phyloP scores from a whole-genome alignment of 1,284 basidiomycete species.

The Ceratorhiza oryzae-sativae region DNA sequence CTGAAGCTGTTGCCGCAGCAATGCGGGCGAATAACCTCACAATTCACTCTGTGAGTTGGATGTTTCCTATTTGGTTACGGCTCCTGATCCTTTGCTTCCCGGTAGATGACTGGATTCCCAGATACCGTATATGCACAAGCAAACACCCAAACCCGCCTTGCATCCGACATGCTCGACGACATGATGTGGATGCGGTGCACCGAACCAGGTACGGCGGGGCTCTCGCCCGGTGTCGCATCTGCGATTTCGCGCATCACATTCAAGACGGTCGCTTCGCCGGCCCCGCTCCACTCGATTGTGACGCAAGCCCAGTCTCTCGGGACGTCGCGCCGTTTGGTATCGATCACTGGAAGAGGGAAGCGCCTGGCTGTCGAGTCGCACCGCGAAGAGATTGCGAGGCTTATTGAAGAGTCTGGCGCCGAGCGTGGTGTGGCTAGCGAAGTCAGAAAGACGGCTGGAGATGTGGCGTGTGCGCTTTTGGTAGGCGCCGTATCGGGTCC shows the following conservation, averaged over 20 bases:
- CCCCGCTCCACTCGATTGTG: constrained; percentile 46
- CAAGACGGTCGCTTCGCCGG: constrained; percentile 41
- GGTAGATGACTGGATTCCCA: constrained; percentile 41
- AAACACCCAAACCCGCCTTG: constrained; percentile 44
- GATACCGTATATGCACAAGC: constrained; percentile 46
- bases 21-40: constrained; percentile 37
- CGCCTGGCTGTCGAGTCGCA: constrained; percentile 50
- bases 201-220: constrained; percentile 24
- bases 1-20: constrained; percentile 31
- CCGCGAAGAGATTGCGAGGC: constrained; percentile 50
- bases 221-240: constrained; percentile 23
- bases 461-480: constrained; percentile 53
- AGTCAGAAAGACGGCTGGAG: constrained; percentile 57
- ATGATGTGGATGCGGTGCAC: constrained; percentile 43
- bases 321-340: constrained; percentile 45
- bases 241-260: constrained; percentile 39
- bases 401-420: constrained; percentile 49
- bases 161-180: constrained; percentile 49
- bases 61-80: background rate
- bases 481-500: constrained; percentile 35
- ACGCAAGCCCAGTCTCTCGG: constrained; percentile 27
- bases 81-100: background rate
- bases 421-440: constrained; percentile 53
- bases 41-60: constrained; percentile 37
- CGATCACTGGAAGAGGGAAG: constrained; percentile 54